phyloP scores from a whole-genome alignment of 495 filamentous ascomycete genomes.

The Hypoxylon trugodes region DNA sequence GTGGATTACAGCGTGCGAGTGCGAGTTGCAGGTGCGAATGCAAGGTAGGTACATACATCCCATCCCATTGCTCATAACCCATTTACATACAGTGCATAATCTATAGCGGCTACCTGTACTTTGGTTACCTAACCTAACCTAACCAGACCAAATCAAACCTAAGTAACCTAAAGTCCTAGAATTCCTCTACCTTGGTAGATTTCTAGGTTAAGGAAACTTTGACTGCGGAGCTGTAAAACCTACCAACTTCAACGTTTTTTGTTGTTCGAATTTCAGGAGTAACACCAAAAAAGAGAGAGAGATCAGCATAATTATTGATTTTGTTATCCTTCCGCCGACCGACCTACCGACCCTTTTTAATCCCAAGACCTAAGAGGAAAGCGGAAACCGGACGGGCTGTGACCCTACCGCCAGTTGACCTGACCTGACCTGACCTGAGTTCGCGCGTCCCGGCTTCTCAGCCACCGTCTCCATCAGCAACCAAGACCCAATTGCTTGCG shows the following conservation, averaged over 20 bases:
- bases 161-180: neutral
- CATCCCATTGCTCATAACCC: no score
- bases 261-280: no score
- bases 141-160: no score
- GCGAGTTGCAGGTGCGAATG: no score
- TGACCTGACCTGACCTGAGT: no score
- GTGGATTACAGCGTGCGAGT: no score
- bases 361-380: no score
- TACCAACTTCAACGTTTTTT: conserved; percentile 23
- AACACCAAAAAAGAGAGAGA: neutral
- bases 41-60: no score
- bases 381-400: conserved; percentile 19
- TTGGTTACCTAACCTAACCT: no score
- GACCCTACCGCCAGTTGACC: conserved; percentile 23
- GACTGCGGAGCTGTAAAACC: conserved; percentile 15
- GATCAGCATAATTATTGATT: neutral
- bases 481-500: conserved; percentile 19
- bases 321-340: conserved; percentile 1
- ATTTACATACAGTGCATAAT: no score
- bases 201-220: conserved; percentile 1
- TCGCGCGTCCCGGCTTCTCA: conserved; percentile 32
- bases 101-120: no score
- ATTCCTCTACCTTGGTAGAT: neutral
- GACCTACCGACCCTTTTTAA: conserved; percentile 10
- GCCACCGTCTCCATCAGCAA: conserved; percentile 34